Evolutionary conservation across 2,329 filamentous ascomycete genomes (phyloP), one percentile per base, ranked within the genome.

Genomic region (Westerdykella ornata): DNA sequence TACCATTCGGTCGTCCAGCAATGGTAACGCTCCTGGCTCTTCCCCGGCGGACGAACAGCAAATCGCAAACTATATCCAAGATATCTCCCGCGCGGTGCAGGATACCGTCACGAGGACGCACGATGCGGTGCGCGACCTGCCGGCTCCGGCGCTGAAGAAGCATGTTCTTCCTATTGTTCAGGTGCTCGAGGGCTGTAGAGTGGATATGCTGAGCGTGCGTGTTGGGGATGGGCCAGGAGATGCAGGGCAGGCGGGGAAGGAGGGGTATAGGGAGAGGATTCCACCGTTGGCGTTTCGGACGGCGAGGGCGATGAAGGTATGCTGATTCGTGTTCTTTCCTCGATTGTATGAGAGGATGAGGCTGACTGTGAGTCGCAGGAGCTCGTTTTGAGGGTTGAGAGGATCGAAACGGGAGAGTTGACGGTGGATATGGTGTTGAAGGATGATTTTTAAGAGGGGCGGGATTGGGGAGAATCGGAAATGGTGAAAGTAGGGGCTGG

Each of bases 211-310:
- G 15, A 77, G 81, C n/a, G 48, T 56, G 76, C 82, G 43, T 75
- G 76, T 42, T 69, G 77, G 56, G 18, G 70, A 76, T 31, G 85
- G 81, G 63, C 75, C 81, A 43, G 72, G 80, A 79, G 33, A 72
- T 94, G 43, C 66, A 84, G 15, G 77, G 81, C 15, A 48, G 56
- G 76, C 82, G 43, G 75, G 76, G 42, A 69, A 78, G 56, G 77
- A 77, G 28, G 82, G 81, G 18, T 74, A 77, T 7, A 75, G 84
- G 18, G 76, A 73, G 3, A 75, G 78, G 19, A 69, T 94, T 38
- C 86, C 86, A 9, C 86, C 86, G 2, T 81, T 92, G 52, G 86
- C 86, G n/a, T 94, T 94, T 65, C 84, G 88, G 66, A 84, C 90
- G 59, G 87, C 85, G 5, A 76, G 84, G 45, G 84, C 88, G 66